Evolutionary conservation across 139 green algal species (phyloP).

Genomic region (Ulvella scutata): DNA sequence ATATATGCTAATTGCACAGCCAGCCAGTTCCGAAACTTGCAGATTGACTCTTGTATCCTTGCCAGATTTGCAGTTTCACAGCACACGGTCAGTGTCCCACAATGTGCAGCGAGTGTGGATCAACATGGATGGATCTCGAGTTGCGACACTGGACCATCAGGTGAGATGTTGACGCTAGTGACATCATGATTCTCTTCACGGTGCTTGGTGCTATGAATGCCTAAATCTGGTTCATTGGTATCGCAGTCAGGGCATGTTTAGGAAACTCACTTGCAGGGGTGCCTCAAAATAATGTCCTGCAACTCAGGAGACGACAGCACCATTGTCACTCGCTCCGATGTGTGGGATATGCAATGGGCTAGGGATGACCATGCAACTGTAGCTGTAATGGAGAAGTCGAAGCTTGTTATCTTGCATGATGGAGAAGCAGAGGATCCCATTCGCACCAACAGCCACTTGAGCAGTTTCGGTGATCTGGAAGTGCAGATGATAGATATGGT

Average conservation of each 20-base stretch:
- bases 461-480: slow-evolving; percentile 52
- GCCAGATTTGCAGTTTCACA: neutral
- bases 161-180: no score
- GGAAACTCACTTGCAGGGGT: no score
- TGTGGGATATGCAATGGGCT: slow-evolving; percentile 62
- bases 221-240: no score
- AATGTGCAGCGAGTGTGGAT: slow-evolving; percentile 23
- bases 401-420: slow-evolving; percentile 53
- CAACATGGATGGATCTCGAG: slow-evolving; percentile 52
- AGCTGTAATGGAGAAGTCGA: slow-evolving; percentile 70
- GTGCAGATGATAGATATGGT: slow-evolving; percentile 11
- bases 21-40: neutral
- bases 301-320: no score
- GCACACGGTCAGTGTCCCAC: neutral
- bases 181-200: no score
- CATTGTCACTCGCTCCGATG: no score
- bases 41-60: neutral
- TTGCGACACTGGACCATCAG: slow-evolving; percentile 52
- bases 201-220: no score
- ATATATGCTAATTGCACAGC: neutral
- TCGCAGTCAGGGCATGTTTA: no score
- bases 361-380: slow-evolving; percentile 60
- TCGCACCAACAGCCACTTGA: slow-evolving; percentile 36
- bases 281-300: no score
- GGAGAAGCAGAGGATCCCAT: slow-evolving; percentile 65